Base-by-base conservation (phyloP, 164 flowering plant species). In the Saururus chinensis region DNA sequence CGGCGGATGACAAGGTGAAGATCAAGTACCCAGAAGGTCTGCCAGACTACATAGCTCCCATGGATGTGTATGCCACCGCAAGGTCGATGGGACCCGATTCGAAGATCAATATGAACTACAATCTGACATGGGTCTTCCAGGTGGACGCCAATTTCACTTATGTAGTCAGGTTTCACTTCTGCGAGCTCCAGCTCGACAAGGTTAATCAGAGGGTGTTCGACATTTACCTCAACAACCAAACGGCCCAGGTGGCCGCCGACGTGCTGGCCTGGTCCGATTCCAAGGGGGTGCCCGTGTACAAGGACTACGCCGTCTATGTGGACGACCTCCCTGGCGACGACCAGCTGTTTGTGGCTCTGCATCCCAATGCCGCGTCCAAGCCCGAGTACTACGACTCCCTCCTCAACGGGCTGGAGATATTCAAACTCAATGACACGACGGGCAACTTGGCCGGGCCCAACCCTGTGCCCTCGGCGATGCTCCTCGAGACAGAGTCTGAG, bases 341-440 rank as follows among this genome's bases (percentile, higher is more conserved):
- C 6, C 58, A 74, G 53, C 63, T 89, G 0, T 63, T 76, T 73
- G 58, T 89, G 54, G 79, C 77, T 0, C 59, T 90, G 55, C 77
- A 73, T 19, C 95, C 97, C 0, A 8, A 70, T 6, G 41, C 41
- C 0, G 9, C 21, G 9, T n/a, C n/a, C 6, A 68, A 71, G 41
- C 82, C 97, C 13, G 80, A 86, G 40, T 79, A 57, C 24, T 64
- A 64, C 25, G 92, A 91, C 65, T 73, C 87, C 10, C 51, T 80
- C 4, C 77, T 91, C 9, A 91, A 88, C 64, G 96, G 98, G 4
- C 20, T 88, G 54, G 98, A 91, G 74, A 71, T 91, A 0, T 88
- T 91, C 71, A 88, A 91, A 76, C 14, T 91, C 21, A 80, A 65
- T 51, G 80, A 77, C 45, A 10, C 73, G 1, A 52, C 16, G 0